Percentiles rank a stretch among this genome's conserved stretches.
phyloP scores from a whole-genome alignment of 2,329 filamentous ascomycete genomes.

The Juglanconis juglandina region DNA sequence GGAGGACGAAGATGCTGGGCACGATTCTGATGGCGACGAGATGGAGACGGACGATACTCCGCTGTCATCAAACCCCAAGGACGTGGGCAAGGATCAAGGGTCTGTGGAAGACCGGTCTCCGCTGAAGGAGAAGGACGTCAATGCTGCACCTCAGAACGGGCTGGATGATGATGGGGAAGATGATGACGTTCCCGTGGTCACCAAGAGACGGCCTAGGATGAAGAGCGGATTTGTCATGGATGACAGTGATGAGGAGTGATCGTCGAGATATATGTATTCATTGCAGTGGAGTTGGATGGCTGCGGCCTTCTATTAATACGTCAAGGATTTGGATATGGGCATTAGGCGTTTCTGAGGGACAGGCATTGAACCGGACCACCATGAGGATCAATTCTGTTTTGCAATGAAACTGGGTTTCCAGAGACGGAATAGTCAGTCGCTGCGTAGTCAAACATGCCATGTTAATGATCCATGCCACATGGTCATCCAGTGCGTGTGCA shows the following conservation, averaged over 20 bases:
- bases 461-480: not conserved
- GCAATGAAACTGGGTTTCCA: not conserved
- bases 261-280: not conserved
- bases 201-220: slow-evolving; percentile 12
- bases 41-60: slow-evolving; percentile 23
- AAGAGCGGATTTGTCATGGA: slow-evolving; percentile 14
- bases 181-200: slow-evolving; percentile 4
- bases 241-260: slow-evolving; percentile 18
- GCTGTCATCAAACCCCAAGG: slow-evolving; percentile 12
- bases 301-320: no score
- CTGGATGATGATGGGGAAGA: slow-evolving; percentile 11
- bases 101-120: not conserved
- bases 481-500: no score
- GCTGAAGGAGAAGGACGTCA: slow-evolving; percentile 10
- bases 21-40: slow-evolving; percentile 25
- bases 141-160: not conserved
- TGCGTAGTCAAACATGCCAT: not conserved
- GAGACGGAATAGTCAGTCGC: not conserved
- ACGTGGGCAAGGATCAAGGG: not conserved
- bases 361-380: slow-evolving; percentile 19
- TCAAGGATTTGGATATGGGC: not conserved
- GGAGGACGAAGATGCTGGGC: slow-evolving; percentile 19
- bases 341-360: slow-evolving; percentile 1
- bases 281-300: not conserved
- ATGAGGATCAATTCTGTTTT: not conserved